A percentile compares a stretch with the other conserved stretches of the same genome.
phyloP scores from a whole-genome alignment of 805 yeast genomes.

The Wickerhamomyces canadensis region DNA sequence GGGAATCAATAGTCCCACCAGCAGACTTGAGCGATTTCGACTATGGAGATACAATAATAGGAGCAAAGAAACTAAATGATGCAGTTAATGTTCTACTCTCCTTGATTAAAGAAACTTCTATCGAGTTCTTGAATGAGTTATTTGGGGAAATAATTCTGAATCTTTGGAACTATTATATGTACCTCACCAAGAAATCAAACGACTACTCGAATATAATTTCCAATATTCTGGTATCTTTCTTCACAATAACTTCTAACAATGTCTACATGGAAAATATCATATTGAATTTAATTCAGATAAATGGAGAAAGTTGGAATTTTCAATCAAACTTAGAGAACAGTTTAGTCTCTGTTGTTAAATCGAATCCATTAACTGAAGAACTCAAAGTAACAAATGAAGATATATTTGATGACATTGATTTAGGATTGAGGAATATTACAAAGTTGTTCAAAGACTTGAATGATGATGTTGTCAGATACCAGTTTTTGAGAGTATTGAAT shows the following conservation, averaged over 20 bases:
- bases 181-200: constrained; percentile 25
- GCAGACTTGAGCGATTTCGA: constrained; percentile 11
- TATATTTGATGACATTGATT: constrained; percentile 40
- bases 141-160: constrained; percentile 24
- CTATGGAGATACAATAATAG: constrained; percentile 28
- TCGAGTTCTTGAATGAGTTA: constrained; percentile 30
- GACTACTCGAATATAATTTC: constrained; percentile 27
- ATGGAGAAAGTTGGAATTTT: constrained; percentile 32
- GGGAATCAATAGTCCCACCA: constrained; percentile 39
- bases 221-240: constrained; percentile 28
- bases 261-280: constrained; percentile 23
- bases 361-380: constrained; percentile 1
- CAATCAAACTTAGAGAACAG: constrained; percentile 30
- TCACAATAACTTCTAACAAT: constrained; percentile 25
- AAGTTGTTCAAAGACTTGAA: constrained; percentile 45
- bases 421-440: constrained; percentile 34
- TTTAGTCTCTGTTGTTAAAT: constrained; percentile 28
- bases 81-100: constrained; percentile 62
- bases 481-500: constrained; percentile 47
- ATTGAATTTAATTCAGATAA: constrained; percentile 26
- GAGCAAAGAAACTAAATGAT: constrained; percentile 52
- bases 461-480: constrained; percentile 37
- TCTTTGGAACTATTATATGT: constrained; percentile 33
- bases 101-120: constrained; percentile 40
- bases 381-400: constrained; percentile 23